Evolutionary conservation across 441 rosid species (phyloP).

Genomic region (Monsonia emarginata): DNA sequence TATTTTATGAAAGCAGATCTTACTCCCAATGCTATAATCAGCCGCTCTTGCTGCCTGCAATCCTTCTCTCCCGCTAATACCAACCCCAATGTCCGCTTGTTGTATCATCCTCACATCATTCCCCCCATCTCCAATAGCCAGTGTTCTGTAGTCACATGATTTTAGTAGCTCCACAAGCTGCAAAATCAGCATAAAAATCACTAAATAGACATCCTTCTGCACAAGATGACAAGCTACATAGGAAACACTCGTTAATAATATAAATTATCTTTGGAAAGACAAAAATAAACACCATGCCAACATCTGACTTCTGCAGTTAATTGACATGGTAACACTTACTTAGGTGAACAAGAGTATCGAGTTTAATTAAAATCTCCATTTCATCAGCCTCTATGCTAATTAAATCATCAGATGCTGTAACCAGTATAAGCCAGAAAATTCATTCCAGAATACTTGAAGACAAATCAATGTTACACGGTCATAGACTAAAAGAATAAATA

Average conservation of each 20-base stretch:
- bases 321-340: not conserved
- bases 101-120: slow-evolving; percentile 99
- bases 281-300: not conserved
- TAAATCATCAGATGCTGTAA: no score
- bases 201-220: slow-evolving; percentile 8
- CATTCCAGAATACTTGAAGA: no score
- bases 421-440: no score
- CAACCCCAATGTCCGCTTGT: slow-evolving; percentile 93
- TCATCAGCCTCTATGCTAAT: no score
- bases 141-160: slow-evolving; percentile 87
- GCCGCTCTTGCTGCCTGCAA: slow-evolving; percentile 99
- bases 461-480: no score
- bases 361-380: no score
- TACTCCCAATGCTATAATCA: slow-evolving; percentile 96
- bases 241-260: not conserved
- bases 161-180: slow-evolving; percentile 91
- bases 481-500: no score
- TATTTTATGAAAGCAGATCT: slow-evolving; percentile 16
- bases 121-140: slow-evolving; percentile 98
- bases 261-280: not conserved
- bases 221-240: not conserved
- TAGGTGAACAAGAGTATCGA: not conserved
- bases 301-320: not conserved
- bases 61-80: slow-evolving; percentile 98
- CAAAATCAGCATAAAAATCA: slow-evolving; percentile 12